These are phyloP conservation scores for Lachancea dasiensis DNA, from an alignment of 805 yeast species.

Conservation along the genomic window DNA sequence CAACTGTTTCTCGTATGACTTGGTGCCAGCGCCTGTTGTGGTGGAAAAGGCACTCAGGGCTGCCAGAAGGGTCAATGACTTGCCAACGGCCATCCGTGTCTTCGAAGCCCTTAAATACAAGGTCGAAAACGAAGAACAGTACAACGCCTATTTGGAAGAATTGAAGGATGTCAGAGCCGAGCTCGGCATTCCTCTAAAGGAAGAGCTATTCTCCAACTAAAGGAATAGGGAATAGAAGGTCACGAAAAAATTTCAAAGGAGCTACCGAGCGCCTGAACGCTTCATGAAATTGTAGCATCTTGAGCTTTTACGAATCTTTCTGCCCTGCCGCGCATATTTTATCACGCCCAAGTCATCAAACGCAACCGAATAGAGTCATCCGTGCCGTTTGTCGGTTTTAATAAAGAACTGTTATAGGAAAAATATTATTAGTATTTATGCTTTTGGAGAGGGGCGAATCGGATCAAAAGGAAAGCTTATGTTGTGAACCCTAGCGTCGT, in stretches of 20 bases:
- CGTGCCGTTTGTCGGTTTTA: background rate
- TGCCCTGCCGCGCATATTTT: constrained; percentile 5
- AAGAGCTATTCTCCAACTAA: constrained; percentile 60
- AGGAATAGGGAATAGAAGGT: background rate
- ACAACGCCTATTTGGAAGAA: constrained; percentile 93
- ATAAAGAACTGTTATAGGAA: constrained; percentile 1
- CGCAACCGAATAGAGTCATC: background rate
- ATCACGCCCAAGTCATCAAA: constrained; percentile 11
- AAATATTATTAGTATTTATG: constrained; percentile 4
- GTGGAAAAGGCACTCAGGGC: constrained; percentile 94
- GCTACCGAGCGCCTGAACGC: background rate
- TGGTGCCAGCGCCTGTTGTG: constrained; percentile 96
- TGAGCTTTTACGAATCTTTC: too few species aligned
- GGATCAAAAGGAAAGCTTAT: background rate
- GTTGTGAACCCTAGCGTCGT: background rate
- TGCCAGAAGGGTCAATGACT: constrained; percentile 97
- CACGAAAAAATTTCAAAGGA: background rate
- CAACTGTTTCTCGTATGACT: constrained; percentile 96
- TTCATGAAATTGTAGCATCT: too few species aligned
- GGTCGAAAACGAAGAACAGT: constrained; percentile 91
- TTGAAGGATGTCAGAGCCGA: constrained; percentile 86
- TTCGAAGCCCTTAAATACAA: constrained; percentile 95
- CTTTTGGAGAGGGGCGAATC: background rate
- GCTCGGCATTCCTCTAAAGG: constrained; percentile 88
- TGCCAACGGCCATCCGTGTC: constrained; percentile 97